Evolutionary conservation across 768 basidiomycete genomes (phyloP).

Genomic region (Podaxis carcinomalis): DNA sequence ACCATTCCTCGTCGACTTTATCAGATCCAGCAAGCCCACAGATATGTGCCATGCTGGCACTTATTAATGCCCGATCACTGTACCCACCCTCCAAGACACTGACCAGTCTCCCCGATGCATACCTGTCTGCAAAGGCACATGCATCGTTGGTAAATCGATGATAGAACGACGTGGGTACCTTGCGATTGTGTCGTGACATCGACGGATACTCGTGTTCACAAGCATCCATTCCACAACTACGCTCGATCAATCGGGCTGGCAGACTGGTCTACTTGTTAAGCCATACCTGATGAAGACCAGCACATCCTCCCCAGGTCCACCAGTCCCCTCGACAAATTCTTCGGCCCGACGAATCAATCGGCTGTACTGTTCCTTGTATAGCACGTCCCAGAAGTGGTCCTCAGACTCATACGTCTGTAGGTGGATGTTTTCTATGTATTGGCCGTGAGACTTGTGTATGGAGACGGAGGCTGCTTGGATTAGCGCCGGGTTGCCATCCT

Average conservation of each 20-base stretch:
- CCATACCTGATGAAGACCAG: constrained; percentile 82
- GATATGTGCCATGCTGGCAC: constrained; percentile 80
- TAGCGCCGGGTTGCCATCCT: constrained; percentile 78
- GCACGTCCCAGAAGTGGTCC: constrained; percentile 66
- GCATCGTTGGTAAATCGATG: constrained; percentile 77
- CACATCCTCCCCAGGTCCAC: constrained; percentile 61
- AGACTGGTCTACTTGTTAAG: background rate
- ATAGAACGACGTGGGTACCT: constrained; percentile 85
- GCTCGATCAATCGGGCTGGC: background rate
- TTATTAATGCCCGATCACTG: constrained; percentile 82
- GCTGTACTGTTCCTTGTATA: constrained; percentile 67
- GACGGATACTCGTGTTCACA: constrained; percentile 85
- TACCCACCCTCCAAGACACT: constrained; percentile 96
- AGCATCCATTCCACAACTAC: constrained; percentile 91
- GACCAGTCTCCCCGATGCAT: constrained; percentile 67
- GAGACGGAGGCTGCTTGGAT: constrained; percentile 87
- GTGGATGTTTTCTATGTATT: constrained; percentile 85
- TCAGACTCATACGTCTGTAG: constrained; percentile 69
- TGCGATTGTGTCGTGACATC: constrained; percentile 92
- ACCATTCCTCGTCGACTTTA: constrained; percentile 54
- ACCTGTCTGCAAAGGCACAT: constrained; percentile 54
- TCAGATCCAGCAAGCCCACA: constrained; percentile 51
- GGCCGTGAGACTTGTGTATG: constrained; percentile 76
- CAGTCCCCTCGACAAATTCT: constrained; percentile 66
- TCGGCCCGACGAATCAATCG: constrained; percentile 61